These are phyloP conservation scores for Globisporangium nagaii DNA, from an alignment of 352 stramenopile genomes.

Conservation along the genomic window DNA sequence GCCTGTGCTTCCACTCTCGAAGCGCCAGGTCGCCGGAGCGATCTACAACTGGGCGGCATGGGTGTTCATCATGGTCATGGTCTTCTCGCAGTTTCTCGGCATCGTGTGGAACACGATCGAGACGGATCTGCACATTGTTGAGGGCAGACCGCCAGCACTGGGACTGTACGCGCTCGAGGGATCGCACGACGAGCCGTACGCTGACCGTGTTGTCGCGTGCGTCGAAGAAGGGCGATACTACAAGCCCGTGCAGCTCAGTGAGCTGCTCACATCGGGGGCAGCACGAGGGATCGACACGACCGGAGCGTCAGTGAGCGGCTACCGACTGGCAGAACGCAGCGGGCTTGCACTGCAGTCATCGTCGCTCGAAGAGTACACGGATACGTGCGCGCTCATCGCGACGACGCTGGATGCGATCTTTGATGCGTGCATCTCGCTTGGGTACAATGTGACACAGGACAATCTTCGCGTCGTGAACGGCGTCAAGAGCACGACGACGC, in stretches of 20 bases:
- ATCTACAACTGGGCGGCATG: conserved; percentile 9
- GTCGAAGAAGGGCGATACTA: conserved; percentile 28
- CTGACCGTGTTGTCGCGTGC: conserved; percentile 45
- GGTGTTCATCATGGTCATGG: conserved; percentile 3
- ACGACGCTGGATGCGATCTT: conserved; percentile 18
- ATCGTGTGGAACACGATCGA: conserved; percentile 9
- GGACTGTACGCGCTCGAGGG: conserved; percentile 17
- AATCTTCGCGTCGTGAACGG: conserved; percentile 12
- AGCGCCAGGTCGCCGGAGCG: neutral
- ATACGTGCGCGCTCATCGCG: conserved; percentile 9
- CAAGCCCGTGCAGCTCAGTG: conserved; percentile 21
- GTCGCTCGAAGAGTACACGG: neutral
- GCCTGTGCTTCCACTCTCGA: no score
- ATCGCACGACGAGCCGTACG: conserved; percentile 34
- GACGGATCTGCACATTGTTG: neutral
- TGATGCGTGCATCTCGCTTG: conserved; percentile 8
- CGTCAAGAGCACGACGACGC: conserved; percentile 8
- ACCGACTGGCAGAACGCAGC: conserved; percentile 14
- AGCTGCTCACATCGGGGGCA: neutral
- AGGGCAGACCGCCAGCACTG: neutral
- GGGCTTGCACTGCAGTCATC: neutral
- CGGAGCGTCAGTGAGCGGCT: conserved; percentile 16
- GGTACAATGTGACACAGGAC: conserved; percentile 22
- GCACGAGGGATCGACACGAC: conserved; percentile 8
- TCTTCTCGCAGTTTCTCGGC: conserved; percentile 7